Evolutionary conservation across 2,329 filamentous ascomycete genomes (phyloP), one percentile per base, ranked within the genome.

Genomic region (Diplodia seriata): DNA sequence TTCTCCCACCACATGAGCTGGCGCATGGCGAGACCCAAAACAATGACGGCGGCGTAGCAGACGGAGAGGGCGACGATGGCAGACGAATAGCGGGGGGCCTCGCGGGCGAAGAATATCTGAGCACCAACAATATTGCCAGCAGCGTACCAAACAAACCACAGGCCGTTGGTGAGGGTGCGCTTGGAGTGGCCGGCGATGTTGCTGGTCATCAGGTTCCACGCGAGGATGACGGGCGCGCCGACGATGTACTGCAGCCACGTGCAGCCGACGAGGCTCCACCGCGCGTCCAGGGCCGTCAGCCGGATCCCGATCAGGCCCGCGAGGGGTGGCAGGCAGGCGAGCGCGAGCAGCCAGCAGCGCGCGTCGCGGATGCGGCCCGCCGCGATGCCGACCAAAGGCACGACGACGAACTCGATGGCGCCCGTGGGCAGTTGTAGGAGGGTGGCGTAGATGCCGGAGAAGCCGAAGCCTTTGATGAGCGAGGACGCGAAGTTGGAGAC

Each of bases 161-260:
- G 68, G 0, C 83, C 84, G 31, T 84, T 82, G 0, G 83, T 81
- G 0, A 81, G 79, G 11, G 79, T 81, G 40, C 84, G 80, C 75
- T 86, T 86, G 1, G 83, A 85, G 70, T 86, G 84, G 0, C 84
- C 84, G 0, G 82, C 81, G 14, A 78, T 76, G 36, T 79, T 78
- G 1, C 76, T 77, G 0, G 77, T 77, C 20, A 85, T 79, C 0
- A 86, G 70, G 29, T 84, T 85, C 84, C 84, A 86, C 47, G 78
- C 84, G 0, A 86, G 70, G 49, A 86, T 82, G 2, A 86, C 80
- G 0, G 84, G 82, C 0, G 83, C 82, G 4, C 84, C 84, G 49
- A 85, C 69, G 2, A 85, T 76, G 51, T 82, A 82, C 69, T 85
- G 82, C 14, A 86, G 73, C 84, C 84, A 86, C 8, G 82, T 83